These are phyloP conservation scores for Herpotrichia juniperi DNA, from an alignment of 2,329 filamentous ascomycete genomes.

Conservation along the genomic window DNA sequence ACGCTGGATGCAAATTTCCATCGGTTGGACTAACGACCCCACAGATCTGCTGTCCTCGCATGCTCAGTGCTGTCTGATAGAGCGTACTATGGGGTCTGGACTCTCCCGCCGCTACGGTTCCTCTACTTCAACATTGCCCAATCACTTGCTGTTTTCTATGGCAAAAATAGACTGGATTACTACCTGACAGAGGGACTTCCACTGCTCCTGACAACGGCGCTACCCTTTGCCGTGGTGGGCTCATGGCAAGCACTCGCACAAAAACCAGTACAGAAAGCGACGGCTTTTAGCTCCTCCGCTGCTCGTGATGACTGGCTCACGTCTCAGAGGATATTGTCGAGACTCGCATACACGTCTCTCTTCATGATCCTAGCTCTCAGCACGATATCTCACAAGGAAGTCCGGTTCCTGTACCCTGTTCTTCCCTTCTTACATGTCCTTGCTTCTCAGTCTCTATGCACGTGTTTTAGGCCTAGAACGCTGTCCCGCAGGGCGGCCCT, in stretches of 20 bases:
- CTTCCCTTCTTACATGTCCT: constrained; percentile 85
- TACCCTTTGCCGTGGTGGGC: constrained; percentile 76
- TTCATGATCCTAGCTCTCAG: constrained; percentile 71
- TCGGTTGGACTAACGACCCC: constrained; percentile 28
- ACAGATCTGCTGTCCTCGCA: constrained; percentile 64
- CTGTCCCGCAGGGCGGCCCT: constrained; percentile 58
- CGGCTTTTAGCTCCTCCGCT: constrained; percentile 32
- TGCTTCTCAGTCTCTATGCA: constrained; percentile 68
- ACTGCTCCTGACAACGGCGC: constrained; percentile 79
- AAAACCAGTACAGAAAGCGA: constrained; percentile 2
- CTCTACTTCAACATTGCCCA: constrained; percentile 90
- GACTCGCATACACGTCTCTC: constrained; percentile 53
- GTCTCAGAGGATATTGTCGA: constrained; percentile 22
- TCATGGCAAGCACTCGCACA: constrained; percentile 56
- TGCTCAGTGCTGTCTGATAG: constrained; percentile 73
- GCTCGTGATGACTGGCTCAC: constrained; percentile 10
- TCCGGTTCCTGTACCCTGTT: constrained; percentile 94
- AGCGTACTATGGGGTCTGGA: constrained; percentile 83
- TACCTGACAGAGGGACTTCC: constrained; percentile 91
- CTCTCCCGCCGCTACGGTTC: constrained; percentile 85
- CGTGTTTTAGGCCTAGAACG: constrained; percentile 55
- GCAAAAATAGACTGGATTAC: constrained; percentile 88
- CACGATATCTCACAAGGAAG: constrained; percentile 90
- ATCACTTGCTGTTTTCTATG: constrained; percentile 90
- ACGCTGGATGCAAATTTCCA: too few relatives aligned